phyloP scores from a whole-genome alignment of 1,284 basidiomycete species.

The Mycocalia duriaeana region DNA sequence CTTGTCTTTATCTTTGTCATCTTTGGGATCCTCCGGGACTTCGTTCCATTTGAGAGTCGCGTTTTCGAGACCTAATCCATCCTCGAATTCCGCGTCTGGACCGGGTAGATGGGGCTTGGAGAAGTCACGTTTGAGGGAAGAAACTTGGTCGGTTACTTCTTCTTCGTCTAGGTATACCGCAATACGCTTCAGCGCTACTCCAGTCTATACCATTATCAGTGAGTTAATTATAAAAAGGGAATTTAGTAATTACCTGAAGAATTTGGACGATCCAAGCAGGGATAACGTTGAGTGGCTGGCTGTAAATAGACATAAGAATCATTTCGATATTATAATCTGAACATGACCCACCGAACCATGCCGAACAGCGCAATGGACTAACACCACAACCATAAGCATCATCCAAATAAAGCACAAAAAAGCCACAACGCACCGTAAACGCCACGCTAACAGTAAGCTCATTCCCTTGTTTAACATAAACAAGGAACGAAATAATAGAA shows the following conservation, averaged over 20 bases:
- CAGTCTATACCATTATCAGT: conserved; percentile 42
- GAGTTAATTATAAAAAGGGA: conserved; percentile 7
- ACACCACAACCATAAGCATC: neutral
- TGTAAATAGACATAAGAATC: conserved; percentile 12
- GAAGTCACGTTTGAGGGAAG: conserved; percentile 47
- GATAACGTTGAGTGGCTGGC: conserved; percentile 65
- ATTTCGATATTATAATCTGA: neutral
- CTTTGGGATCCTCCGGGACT: conserved; percentile 28
- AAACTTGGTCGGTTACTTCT: conserved; percentile 72
- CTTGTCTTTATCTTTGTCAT: conserved; percentile 17
- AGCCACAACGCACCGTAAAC: conserved; percentile 52
- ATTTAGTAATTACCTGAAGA: conserved; percentile 35
- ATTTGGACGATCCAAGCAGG: conserved; percentile 64
- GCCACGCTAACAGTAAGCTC: conserved; percentile 62
- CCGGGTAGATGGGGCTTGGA: conserved; percentile 14
- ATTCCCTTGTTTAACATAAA: conserved; percentile 59
- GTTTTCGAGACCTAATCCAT: conserved; percentile 57
- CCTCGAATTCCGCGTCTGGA: conserved; percentile 17
- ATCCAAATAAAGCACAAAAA: conserved; percentile 1
- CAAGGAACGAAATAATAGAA: conserved; percentile 64
- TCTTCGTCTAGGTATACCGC: conserved; percentile 79
- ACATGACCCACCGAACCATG: conserved; percentile 52
- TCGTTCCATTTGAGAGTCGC: conserved; percentile 74
- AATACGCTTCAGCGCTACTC: conserved; percentile 78
- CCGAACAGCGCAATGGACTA: conserved; percentile 67